Evolutionary conservation across 2,329 filamentous ascomycete species (phyloP).

Genomic region (Chaetomium sp.): DNA sequence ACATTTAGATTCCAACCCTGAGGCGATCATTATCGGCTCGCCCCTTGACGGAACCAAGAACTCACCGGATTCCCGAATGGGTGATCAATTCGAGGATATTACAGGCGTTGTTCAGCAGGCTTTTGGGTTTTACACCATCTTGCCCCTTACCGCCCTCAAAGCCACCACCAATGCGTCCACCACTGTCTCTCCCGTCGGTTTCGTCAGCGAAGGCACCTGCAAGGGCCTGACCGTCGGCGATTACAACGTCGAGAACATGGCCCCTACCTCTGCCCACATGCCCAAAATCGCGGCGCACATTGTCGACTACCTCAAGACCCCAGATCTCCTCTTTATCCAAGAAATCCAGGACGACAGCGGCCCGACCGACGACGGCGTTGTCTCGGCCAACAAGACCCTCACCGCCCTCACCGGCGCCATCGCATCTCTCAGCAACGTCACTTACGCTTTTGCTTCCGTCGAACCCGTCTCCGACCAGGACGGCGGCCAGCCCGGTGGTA

Average conservation of each 20-base stretch:
- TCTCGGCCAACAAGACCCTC: slow-evolving; percentile 53
- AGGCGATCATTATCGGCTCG: slow-evolving; percentile 57
- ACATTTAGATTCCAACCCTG: slow-evolving; percentile 56
- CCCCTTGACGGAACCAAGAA: slow-evolving; percentile 61
- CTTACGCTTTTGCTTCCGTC: slow-evolving; percentile 56
- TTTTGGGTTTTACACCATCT: slow-evolving; percentile 63
- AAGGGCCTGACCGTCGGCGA: slow-evolving; percentile 55
- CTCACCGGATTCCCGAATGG: slow-evolving; percentile 53
- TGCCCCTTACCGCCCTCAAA: slow-evolving; percentile 53
- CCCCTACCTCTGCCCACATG: slow-evolving; percentile 49
- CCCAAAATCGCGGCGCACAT: slow-evolving; percentile 58
- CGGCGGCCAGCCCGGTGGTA: slow-evolving; percentile 62
- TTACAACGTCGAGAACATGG: slow-evolving; percentile 67
- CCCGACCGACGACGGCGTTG: slow-evolving; percentile 51
- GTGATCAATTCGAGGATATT: slow-evolving; percentile 58
- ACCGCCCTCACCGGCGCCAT: slow-evolving; percentile 49
- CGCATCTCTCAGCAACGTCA: slow-evolving; percentile 38
- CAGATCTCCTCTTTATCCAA: slow-evolving; percentile 62
- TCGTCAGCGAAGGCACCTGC: slow-evolving; percentile 51
- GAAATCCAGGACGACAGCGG: slow-evolving; percentile 65
- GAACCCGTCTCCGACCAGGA: slow-evolving; percentile 53
- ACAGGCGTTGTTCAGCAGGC: slow-evolving; percentile 61
- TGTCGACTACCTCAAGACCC: slow-evolving; percentile 54
- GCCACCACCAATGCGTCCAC: slow-evolving; percentile 40
- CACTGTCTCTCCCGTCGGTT: slow-evolving; percentile 43